Evolutionary conservation across 768 basidiomycete genomes (phyloP), one percentile per base, ranked within the genome.

Genomic region (Daedaleopsis sinensis): DNA sequence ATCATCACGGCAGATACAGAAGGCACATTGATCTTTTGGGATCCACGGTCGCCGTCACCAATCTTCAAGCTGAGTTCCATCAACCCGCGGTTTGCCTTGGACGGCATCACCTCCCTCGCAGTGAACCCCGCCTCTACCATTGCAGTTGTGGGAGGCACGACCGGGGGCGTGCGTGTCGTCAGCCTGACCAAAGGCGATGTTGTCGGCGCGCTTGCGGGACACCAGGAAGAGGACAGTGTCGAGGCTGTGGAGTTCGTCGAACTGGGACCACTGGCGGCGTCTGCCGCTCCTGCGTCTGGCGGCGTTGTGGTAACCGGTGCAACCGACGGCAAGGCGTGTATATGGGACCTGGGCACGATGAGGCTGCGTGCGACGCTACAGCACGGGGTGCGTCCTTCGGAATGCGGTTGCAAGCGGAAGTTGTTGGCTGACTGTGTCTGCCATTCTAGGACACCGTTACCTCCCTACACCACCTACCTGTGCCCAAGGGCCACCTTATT

Each of bases 271-370:
- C n/a, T 62, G 23, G 53, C 62, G 15, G 62, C 57, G 11, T 74
- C 78, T 4, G 82, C 83, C 4, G 80, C 83, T 5, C 82, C 82
- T 13, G 63, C 67, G 13, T 78, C 86, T 9, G 81, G 83, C 8
- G 85, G 84, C 9, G 85, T 92, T 19, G 87, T 88, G 12, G 86
- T 93, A 0, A 94, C 91, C 2, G 96, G 92, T 12, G 94, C 86
- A 5, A 98, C 96, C 5, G 97, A 99, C 70, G 94, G 95, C 0
- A 96, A 94, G 71, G 90, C 88, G 18, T 94, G 91, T 67, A 87
- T 98, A 37, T 99, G 96, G 95, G 97, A 99, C 76, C 80, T 96
- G 46, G 82, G 82, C 52, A 96, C 93, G 24, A 93, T 93, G 82
- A 82, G 91, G 63, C 72, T 95, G 54, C 84, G 97, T 58, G 82